Evolutionary conservation across 73 alveolate species (phyloP).

Genomic region (Halteria grandinella): DNA sequence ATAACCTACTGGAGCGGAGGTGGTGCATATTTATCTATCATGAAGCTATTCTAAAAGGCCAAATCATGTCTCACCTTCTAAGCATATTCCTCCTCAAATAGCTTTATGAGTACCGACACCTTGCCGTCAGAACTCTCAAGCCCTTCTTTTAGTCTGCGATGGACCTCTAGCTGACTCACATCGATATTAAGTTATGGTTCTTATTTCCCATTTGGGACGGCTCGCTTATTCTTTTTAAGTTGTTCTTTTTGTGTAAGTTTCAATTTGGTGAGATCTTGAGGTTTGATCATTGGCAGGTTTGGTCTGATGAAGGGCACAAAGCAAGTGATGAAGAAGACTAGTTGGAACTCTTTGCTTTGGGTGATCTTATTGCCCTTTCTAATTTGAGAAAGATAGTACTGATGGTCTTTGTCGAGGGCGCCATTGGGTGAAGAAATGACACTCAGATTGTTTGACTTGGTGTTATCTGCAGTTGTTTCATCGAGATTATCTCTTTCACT

Average conservation of each 20-base stretch:
- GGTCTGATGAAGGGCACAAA: constrained; percentile 57
- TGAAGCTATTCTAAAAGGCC: constrained; percentile 31
- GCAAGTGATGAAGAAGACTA: constrained; percentile 42
- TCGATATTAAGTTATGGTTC: background rate
- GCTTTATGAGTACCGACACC: constrained; percentile 7
- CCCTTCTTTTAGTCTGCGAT: background rate
- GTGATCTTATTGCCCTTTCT: constrained; percentile 46
- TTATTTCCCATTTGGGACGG: constrained; percentile 3
- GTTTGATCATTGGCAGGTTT: constrained; percentile 25
- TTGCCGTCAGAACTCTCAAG: background rate
- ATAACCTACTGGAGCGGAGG: too few species aligned
- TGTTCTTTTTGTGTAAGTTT: constrained; percentile 7
- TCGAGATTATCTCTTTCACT: constrained; percentile 31
- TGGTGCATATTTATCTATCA: too few species aligned
- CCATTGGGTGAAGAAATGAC: too few species aligned
- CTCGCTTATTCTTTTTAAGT: background rate
- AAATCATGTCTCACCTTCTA: constrained; percentile 2
- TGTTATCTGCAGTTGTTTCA: background rate
- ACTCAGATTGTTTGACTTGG: background rate
- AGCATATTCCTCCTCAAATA: constrained; percentile 9
- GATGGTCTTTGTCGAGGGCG: too few species aligned
- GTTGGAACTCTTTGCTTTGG: constrained; percentile 22
- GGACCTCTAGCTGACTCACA: background rate
- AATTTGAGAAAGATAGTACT: too few species aligned
- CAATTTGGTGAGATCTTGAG: background rate